Evolutionary conservation across 1,284 basidiomycete species (phyloP), one percentile per base, ranked within the genome.

Genomic region (Coniophora puteana): DNA sequence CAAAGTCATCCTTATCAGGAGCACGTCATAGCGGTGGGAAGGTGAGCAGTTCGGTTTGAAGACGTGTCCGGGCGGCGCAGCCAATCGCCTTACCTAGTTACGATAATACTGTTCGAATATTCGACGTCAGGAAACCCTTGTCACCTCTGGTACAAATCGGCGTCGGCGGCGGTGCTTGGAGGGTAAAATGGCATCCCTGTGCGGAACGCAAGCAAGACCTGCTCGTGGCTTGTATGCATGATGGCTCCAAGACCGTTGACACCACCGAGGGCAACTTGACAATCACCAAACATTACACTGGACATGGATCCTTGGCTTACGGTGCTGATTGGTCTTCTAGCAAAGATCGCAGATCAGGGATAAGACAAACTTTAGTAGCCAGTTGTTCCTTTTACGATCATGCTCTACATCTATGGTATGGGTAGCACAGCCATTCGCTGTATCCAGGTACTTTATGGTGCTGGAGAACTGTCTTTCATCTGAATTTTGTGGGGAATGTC

Each of bases 301-400:
- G 68, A 46, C 95, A 98, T 50, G 61, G 78, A 43, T 92, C 88
- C 10, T 68, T 99, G 45, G 95, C 92, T 5, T 99, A 99, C 58
- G 96, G 96, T 0, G 90, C 76, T 6, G 95, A 99, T 62, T 99
- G 96, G 95, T 85, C 81, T n/a, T 69, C 48, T 67, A 45, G 16
- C 58, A 14, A n/a, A n/a, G n/a, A n/a, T n/a, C n/a, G n/a, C n/a
- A 13, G 43, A 48, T 1, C 56, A 38, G 5, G 58, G 50, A 20
- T 59, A 50, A 1, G 63, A n/a, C n/a, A 67, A 35, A 83, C 76
- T 4, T 50, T 88, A 23, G 73, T 98, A 23, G 92, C 83, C 18
- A 95, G 87, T 55, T 96, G 93, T 60, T 97, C 94, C 13, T 99
- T 99, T 64, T 99, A 99, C 60, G 95, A 99, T 61, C 89, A 93